phyloP scores from a whole-genome alignment of 164 flowering plant species.

The Platanus orientalis region DNA sequence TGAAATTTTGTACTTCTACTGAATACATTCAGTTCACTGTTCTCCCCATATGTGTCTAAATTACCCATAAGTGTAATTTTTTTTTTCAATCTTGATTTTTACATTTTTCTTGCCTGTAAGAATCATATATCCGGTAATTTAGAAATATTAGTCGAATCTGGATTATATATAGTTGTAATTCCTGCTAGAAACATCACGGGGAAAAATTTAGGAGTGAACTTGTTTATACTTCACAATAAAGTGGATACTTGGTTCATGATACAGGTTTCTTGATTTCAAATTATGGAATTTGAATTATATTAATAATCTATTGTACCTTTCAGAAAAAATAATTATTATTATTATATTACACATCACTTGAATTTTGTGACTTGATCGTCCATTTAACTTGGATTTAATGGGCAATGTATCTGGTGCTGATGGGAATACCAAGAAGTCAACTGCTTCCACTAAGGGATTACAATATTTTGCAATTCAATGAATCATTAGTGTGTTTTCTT shows the following conservation, averaged over 20 bases:
- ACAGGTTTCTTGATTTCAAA: neutral
- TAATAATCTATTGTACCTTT: no score
- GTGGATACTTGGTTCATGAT: neutral
- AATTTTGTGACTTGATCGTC: neutral
- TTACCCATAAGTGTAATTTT: neutral
- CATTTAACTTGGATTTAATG: slow-evolving; percentile 10
- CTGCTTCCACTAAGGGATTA: slow-evolving; percentile 37
- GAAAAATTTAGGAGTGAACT: no score
- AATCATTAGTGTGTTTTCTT: slow-evolving; percentile 8
- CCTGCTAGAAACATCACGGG: no score
- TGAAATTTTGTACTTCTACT: neutral
- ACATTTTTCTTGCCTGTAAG: no score
- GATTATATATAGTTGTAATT: no score
- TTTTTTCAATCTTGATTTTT: neutral
- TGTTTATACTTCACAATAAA: no score
- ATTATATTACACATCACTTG: neutral
- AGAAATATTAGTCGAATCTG: no score
- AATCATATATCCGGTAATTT: no score
- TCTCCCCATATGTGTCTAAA: slow-evolving; percentile 7
- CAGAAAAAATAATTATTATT: no score
- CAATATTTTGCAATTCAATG: neutral
- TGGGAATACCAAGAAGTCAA: slow-evolving; percentile 31
- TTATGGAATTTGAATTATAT: neutral
- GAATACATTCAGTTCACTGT: neutral
- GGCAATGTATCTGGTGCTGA: slow-evolving; percentile 27